Conservation (phyloP, 2,329 filamentous ascomycete genomes). For the Alternaria viburni region DNA sequence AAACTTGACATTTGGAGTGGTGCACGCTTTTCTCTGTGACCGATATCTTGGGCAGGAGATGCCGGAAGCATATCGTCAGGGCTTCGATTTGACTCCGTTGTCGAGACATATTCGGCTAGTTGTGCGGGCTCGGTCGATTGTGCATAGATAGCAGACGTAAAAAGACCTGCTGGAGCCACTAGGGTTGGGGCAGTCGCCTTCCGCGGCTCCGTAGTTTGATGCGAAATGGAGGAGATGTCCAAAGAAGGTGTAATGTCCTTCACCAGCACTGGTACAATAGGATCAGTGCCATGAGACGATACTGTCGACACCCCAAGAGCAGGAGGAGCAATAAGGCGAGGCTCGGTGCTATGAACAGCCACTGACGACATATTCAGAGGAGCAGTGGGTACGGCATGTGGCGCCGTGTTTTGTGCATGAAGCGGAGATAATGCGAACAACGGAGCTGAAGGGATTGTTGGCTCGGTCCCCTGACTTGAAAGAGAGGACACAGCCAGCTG, state of each 20-base stretch:
- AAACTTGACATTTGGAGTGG: conserved; percentile 14
- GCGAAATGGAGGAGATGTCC: conserved; percentile 33
- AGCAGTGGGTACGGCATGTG: conserved; percentile 16
- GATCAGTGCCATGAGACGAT: conserved; percentile 33
- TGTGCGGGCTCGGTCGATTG: conserved; percentile 35
- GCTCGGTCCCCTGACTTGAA: conserved; percentile 32
- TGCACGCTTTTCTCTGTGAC: not conserved
- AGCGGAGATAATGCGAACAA: conserved; percentile 27
- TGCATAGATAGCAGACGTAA: conserved; percentile 37
- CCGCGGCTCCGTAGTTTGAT: conserved; percentile 36
- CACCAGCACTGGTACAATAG: conserved; percentile 34
- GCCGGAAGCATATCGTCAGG: not conserved
- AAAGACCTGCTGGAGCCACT: conserved; percentile 24
- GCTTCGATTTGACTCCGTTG: not conserved
- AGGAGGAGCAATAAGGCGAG: conserved; percentile 19
- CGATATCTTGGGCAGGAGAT: not conserved
- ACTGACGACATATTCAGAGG: conserved; percentile 31
- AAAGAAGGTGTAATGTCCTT: conserved; percentile 36
- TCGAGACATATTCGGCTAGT: not conserved
- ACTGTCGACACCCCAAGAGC: conserved; percentile 28
- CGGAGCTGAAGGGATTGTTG: conserved; percentile 18
- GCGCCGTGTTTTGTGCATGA: conserved; percentile 30
- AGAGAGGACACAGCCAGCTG: conserved; percentile 25
- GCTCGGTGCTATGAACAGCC: conserved; percentile 34
- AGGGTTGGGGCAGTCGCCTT: conserved; percentile 26